phyloP scores from a whole-genome alignment of 2,329 filamentous ascomycete genomes.

The Trichoderma aggressivum region DNA sequence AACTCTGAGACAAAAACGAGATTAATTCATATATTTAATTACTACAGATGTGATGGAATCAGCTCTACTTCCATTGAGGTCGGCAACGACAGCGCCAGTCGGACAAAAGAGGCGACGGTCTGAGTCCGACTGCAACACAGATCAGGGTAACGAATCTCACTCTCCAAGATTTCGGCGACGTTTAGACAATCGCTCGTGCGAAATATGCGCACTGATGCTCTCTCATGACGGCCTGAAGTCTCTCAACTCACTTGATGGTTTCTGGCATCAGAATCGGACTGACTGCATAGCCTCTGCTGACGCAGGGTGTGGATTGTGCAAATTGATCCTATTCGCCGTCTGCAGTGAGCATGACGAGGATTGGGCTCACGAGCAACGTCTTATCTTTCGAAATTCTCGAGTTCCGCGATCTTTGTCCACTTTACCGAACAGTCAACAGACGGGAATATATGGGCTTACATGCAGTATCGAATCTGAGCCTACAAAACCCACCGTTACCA shows the following conservation, averaged over 20 bases:
- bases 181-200: neutral
- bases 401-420: neutral
- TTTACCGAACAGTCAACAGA: neutral
- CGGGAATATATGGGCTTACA: neutral
- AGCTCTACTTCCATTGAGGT: neutral
- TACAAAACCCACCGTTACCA: neutral
- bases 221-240: neutral
- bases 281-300: neutral
- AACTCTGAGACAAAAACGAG: neutral
- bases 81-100: neutral
- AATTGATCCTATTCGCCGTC: neutral
- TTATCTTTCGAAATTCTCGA: neutral
- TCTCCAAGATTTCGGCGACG: neutral
- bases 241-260: neutral
- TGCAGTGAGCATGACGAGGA: neutral
- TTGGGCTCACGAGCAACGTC: neutral
- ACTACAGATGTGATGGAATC: neutral
- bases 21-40: accelerated
- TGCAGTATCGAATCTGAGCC: neutral
- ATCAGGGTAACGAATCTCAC: neutral
- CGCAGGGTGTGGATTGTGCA: neutral
- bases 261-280: neutral
- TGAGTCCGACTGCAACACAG: neutral
- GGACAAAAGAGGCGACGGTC: neutral
- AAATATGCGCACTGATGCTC: neutral